Evolutionary conservation across 495 filamentous ascomycete species (phyloP).

Genomic region (Parathielavia appendiculata): DNA sequence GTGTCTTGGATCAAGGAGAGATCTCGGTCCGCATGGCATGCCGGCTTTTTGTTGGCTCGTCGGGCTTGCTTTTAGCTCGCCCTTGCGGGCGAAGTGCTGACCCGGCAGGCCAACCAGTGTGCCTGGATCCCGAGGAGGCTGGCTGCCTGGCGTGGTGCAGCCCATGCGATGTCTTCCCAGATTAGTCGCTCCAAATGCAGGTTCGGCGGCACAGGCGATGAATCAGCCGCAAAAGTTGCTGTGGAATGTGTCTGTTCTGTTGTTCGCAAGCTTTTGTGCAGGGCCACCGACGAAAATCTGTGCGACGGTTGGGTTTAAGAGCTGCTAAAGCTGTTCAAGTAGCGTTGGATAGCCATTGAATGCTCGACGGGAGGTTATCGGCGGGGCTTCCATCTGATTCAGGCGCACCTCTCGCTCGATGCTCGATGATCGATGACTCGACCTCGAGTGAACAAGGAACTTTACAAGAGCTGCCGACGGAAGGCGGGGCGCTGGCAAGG

Average conservation of each 20-base stretch:
- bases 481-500: too few relatives aligned
- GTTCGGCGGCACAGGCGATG: slow-evolving; percentile 11
- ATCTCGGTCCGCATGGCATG: slow-evolving; percentile 23
- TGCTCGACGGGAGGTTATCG: too few relatives aligned
- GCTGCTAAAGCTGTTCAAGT: too few relatives aligned
- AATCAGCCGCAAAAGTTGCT: neutral
- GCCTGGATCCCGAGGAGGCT: slow-evolving; percentile 11
- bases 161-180: slow-evolving; percentile 23
- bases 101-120: slow-evolving; percentile 26
- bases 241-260: too few relatives aligned
- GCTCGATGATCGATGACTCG: too few relatives aligned
- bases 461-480: too few relatives aligned
- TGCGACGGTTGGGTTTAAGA: neutral
- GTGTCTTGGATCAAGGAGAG: slow-evolving; percentile 13
- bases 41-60: slow-evolving; percentile 22
- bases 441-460: too few relatives aligned
- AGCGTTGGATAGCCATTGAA: too few relatives aligned
- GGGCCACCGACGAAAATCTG: neutral
- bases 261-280: neutral
- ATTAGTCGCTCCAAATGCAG: slow-evolving; percentile 19
- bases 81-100: slow-evolving; percentile 28
- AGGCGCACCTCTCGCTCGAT: too few relatives aligned
- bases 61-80: slow-evolving; percentile 18
- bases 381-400: too few relatives aligned
- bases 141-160: slow-evolving; percentile 20